A percentile compares a stretch with the other conserved stretches of the same genome.
phyloP scores from a whole-genome alignment of 2,329 filamentous ascomycete genomes.

The Penicillium sp. region DNA sequence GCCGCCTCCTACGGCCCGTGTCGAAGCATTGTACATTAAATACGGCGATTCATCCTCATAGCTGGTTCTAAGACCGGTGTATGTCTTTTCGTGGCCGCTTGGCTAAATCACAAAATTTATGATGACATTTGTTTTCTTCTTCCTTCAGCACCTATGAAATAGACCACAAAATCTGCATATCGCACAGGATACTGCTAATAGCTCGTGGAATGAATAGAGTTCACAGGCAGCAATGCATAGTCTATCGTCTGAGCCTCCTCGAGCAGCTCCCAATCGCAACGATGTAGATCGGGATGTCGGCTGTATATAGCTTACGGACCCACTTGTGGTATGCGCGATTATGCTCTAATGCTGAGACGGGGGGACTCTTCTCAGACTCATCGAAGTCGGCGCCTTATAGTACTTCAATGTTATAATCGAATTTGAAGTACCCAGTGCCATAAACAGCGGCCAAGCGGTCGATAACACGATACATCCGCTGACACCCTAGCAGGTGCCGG shows the following conservation, averaged over 20 bases:
- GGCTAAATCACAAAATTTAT: background rate
- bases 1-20: constrained; percentile 26
- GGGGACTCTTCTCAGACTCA: background rate
- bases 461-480: background rate
- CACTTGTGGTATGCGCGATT: background rate
- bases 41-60: constrained; percentile 17
- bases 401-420: background rate
- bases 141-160: background rate
- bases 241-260: background rate
- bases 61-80: constrained; percentile 23
- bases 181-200: no score
- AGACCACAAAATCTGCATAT: background rate
- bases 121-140: background rate
- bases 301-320: background rate
- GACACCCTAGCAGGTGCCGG: background rate
- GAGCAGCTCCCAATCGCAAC: background rate
- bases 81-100: constrained; percentile 9
- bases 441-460: background rate
- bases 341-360: background rate
- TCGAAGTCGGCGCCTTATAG: background rate
- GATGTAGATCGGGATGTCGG: background rate
- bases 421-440: background rate
- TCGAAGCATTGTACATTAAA: constrained; percentile 29
- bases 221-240: background rate
- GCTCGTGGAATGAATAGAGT: background rate